phyloP scores from a whole-genome alignment of 169 alveolate genomes.

The Cardiosporidium cionae region DNA sequence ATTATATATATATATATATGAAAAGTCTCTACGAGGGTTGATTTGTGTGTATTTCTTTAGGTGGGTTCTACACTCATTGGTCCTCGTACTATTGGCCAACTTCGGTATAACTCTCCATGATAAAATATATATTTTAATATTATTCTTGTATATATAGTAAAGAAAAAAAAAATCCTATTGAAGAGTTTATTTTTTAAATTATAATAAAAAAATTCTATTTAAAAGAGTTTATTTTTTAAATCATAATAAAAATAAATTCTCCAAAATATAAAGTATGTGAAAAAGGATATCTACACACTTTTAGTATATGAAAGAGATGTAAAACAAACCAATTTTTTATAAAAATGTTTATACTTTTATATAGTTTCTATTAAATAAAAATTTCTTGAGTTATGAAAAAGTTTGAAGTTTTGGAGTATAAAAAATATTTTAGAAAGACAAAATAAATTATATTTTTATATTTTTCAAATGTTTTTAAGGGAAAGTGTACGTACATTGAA shows the following conservation, averaged over 20 bases:
- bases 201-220: no score
- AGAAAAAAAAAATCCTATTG: background rate
- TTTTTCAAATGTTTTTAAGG: slow-evolving; percentile 1
- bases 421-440: background rate
- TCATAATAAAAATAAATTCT: no score
- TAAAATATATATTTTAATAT: background rate
- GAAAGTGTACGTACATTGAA: slow-evolving; percentile 57
- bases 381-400: background rate
- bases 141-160: background rate
- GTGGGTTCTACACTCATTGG: slow-evolving; percentile 57
- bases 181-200: no score
- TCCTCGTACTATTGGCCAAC: slow-evolving; percentile 69
- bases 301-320: background rate
- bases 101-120: slow-evolving; percentile 25
- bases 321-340: background rate
- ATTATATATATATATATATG: no score
- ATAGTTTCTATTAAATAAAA: background rate
- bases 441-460: background rate
- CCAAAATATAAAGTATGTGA: no score
- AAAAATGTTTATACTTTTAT: background rate
- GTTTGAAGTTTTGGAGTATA: background rate
- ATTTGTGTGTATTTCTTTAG: slow-evolving; percentile 33
- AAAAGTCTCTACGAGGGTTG: no score
- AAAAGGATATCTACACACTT: background rate
- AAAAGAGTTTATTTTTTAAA: no score